Percentiles rank a stretch among this genome's conserved stretches.
phyloP scores from a whole-genome alignment of 805 yeast species.

The Myxozyma mucilagina region DNA sequence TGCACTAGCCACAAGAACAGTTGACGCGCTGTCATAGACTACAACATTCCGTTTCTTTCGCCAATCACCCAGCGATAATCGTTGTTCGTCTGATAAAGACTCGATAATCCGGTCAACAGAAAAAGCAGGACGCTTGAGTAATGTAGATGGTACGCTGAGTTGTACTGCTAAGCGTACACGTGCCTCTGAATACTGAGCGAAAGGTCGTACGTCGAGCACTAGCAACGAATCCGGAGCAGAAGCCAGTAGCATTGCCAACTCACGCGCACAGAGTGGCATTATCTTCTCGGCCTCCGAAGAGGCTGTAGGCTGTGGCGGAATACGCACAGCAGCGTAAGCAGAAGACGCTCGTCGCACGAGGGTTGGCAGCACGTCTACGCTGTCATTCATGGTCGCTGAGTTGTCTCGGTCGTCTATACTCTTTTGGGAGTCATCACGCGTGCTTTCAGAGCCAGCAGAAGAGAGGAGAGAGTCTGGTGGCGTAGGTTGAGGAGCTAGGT shows the following conservation, averaged over 20 bases:
- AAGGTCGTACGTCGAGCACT: conserved; percentile 79
- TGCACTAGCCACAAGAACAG: conserved; percentile 7
- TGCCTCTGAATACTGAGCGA: conserved; percentile 62
- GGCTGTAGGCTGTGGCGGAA: neutral
- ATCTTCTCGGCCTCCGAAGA: conserved; percentile 8
- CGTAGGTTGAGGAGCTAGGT: neutral
- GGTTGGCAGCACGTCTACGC: neutral
- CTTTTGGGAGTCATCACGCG: neutral
- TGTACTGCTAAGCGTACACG: conserved; percentile 66
- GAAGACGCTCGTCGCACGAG: neutral
- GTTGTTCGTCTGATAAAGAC: conserved; percentile 41
- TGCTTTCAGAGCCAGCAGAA: neutral
- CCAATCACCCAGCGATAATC: conserved; percentile 34
- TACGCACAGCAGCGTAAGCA: neutral
- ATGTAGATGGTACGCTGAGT: conserved; percentile 86
- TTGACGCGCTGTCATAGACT: conserved; percentile 52
- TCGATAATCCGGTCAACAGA: conserved; percentile 48
- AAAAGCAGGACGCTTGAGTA: conserved; percentile 73
- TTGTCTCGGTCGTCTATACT: neutral
- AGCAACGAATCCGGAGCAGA: conserved; percentile 40
- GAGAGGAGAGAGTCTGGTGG: conserved; percentile 5
- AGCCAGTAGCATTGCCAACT: conserved; percentile 7
- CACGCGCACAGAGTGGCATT: conserved; percentile 14
- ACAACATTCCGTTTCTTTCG: conserved; percentile 40
- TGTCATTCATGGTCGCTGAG: neutral